Evolutionary conservation across 441 rosid genomes (phyloP), one percentile per base, ranked within the genome.

Genomic region (Francoa sonchifolia): DNA sequence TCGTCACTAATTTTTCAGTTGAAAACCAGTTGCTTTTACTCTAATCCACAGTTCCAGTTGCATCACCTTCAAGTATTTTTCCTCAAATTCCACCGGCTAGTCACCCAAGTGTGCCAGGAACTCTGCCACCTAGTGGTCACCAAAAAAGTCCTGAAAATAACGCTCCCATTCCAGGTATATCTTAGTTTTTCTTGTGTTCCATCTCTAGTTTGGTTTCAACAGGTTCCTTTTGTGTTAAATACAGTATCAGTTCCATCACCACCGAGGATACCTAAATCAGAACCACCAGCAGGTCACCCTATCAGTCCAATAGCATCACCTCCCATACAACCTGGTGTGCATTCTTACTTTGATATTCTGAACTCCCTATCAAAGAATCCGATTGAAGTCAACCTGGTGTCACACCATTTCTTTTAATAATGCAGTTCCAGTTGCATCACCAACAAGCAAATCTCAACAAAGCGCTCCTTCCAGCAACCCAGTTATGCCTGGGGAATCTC

Each of bases 401-500:
- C 47, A 3, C 15, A 19, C 36, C 23, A 42, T 44, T 21, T 26
- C 19, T 42, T 52, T 42, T 19, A 26, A 28, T 33, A 37, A 39
- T 39, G 44, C 39, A 55, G 61, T 48, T 33, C 55, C 76, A 51
- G 62, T 40, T 43, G 55, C 50, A 29, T 61, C 82, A 17, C 67
- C 71, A 1, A 49, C 19, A 14, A 46, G 60, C 19, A 50, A 36
- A 38, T 34, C 53, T 49, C 74, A 68, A 3, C 65, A 31, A 29
- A 55, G 45, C 59, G 54, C 77, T 29, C 65, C 76, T 0, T 54
- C 64, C 2, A 39, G 49, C 48, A 67, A 52, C 36, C 76, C 75
- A 4, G 32, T 42, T 23, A 14, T 57, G 44, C 77, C 76, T 7
- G 64, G 54, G 42, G 50, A 54, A 42, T 22, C 84, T 8, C 79